Base-by-base conservation (phyloP, 2,329 filamentous ascomycete species). In the Pseudogymnoascus sp. region DNA sequence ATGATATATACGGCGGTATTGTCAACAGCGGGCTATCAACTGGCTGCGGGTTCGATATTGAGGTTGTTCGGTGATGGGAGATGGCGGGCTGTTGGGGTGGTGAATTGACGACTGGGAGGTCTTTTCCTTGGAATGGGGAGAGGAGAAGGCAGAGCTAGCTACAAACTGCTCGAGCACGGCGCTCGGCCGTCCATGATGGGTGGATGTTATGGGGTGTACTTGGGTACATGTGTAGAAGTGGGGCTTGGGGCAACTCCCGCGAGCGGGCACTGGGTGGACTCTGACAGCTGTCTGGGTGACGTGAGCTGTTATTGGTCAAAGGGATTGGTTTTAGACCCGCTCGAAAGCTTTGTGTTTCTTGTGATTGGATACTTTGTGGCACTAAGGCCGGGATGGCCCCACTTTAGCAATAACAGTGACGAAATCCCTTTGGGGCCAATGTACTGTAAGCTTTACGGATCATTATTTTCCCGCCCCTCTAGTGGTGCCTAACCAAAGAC, bases 61-160 rank as follows among this genome's bases (percentile, higher is more conserved):
- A 57, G 28, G 44, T 33, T 57, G 10, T 33, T 33, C 2, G 28
- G 28, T 19, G 28, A 33, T 33, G 28, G 50, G 50, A 57, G 50
- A 57, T 33, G 50, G 50, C 26, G n/a, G 47, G 26, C 47, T 57
- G 47, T 57, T 21, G 19, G 50, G 50, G 50, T 57, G 50, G 50
- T 57, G 28, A 57, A 57, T 57, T 21, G 50, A 57, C n/a, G 42
- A 33, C 28, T 33, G 3, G 47, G 47, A 57, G 50, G 50, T 33
- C 50, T 33, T 57, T 57, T 21, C 50, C 50, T 57, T 57, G 50
- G 50, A 57, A 57, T 57, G 50, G 50, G 50, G 50, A 57, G 50
- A 57, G 50, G 50, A 57, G 28, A 57, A n/a, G 50, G 31, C n/a
- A 57, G 50, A 57, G 50, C 50, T 57, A 57, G 50, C 50, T 57